Evolutionary conservation across 257 asterid genomes (phyloP), one percentile per base, ranked within the genome.

Genomic region (Euphrasia confusa): DNA sequence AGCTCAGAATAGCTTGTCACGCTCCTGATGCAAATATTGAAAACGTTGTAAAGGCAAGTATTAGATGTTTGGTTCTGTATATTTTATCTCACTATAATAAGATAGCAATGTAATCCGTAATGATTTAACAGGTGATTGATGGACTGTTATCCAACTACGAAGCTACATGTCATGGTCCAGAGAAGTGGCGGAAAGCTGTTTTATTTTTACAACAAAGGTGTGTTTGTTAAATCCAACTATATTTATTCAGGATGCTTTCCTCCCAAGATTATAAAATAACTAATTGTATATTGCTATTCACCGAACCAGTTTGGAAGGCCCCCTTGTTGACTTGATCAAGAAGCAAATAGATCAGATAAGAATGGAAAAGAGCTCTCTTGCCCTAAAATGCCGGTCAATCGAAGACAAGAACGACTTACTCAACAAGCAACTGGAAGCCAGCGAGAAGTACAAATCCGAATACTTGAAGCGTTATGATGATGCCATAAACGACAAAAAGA

Each of bases 391-490:
- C 71, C 92, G 90, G 48, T 87, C 95, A 47, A 79, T 87, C 39
- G 95, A 87, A 77, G 90, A 81, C 75, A 84, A 73, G 75, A 86
- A 87, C 83, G 79, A 60, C 33, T 80, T 89, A 77, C 83, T 90
- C 49, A 80, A 85, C 81, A 84, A 84, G 69, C 97, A 93, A 71
- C 84, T 87, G 61, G 99, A 93, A 81, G 91, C 95, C 58, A 83
- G 90, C 65, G 92, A 87, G 83, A 83, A 74, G 67, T 84, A 87
- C 48, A 93, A 90, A 78, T 79, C 99, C 37, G 99, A 93, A 75
- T 87, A 84, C 72, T 61, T 85, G 83, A 89, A 78, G 78, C 96
- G 97, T 65, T 90, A 89, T 59, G 96, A 93, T 70, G 99, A 89
- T 70, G 84, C 94, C 35, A 83, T 80, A 37, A 81, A 74, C 54